Base-by-base conservation (phyloP, 306 rosid genomes). In the Purshia tridentata region DNA sequence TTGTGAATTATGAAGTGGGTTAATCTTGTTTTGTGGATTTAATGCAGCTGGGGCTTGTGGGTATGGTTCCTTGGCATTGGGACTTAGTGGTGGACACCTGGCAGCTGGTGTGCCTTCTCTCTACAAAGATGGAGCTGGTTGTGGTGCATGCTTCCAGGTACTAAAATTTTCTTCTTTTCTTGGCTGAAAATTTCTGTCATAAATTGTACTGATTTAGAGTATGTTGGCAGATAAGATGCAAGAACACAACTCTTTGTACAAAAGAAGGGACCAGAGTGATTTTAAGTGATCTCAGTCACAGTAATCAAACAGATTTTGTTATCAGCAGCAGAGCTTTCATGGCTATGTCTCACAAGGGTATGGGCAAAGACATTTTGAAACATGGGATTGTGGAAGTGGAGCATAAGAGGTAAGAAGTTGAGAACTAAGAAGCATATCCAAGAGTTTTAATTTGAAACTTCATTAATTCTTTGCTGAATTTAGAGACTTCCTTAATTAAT, bases 111-210 rank as follows among this genome's bases (percentile, higher is more conserved):
- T 82, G 67, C 61, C 93, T 77, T 63, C 95, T 1, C 83, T 94
- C 16, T 94, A 80, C 85, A 83, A 82, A 66, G 49, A 85, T 35
- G 99, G 99, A 72, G 93, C 90, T 9, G 96, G 87, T 18, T 94
- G 99, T 70, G 99, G 99, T 61, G 88, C 96, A 0, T 94, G 99
- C 61, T 91, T 88, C 76, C 96, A 89, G 92, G 98, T 93, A 1
- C 11, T 18, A 0, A 14, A 35, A 37, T 46, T 61, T 41, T 53
- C 4, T 0, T 69, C 35, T 39, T 35, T 35, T 5, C 0, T 62
- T 15, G 67, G 49, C 16, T 62, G 13, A 18, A 9, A 49, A 6
- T 53, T 69, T 40, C 9, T 40, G 40, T 42, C 67, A 4, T 40
- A 5, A 45, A 7, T 37, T 61, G 15, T 61, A 6, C 6, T 65